Base-by-base conservation (phyloP, 2,329 filamentous ascomycete genomes). In the Botrytis tulipae region DNA sequence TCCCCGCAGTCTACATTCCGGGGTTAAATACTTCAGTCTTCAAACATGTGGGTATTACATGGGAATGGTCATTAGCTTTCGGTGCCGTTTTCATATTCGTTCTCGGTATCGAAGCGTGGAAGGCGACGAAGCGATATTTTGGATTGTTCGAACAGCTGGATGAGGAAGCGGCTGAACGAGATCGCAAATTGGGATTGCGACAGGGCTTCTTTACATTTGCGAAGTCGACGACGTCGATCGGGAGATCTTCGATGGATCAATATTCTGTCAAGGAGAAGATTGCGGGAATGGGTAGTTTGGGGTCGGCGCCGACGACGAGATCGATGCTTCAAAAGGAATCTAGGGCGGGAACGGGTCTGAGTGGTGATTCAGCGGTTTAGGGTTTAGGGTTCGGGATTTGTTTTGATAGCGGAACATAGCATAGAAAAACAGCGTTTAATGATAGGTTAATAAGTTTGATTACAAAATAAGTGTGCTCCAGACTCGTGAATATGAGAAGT, bases 31-130 rank as follows among this genome's bases (percentile, higher is more conserved):
- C 85, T 9, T 82, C 84, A 1, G 90, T 93, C 0, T 92, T 92
- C 82, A 87, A 90, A 79, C 91, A 93, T 75, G 85, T 82, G 1
- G 87, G 87, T 0, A 92, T 93, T 73, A 85, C 83, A 8, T 91
- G 89, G 90, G 91, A 93, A 80, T 93, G 90, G 91, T 88, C 84
- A 0, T 86, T 93, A 61, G 88, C 92, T 0, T 87, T 93, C 74
- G 83, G 91, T 46, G 86, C 86, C 29, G 84, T 87, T 0, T 79
- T 86, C 0, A 77, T 92, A 3, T 93, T 93, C 83, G 88, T 93
- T 78, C 78, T 84, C 0, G 90, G 90, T 0, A 85, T 89, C 0
- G 91, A 93, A 81, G 73, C 82, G 0, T 93, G 89, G 87, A 93
- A 93, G 81, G 91, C 86, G 85, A 83, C 78, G 22, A 93, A 93